Evolutionary conservation across 2,329 filamentous ascomycete genomes (phyloP).

Genomic region (Calonectria crousiana): DNA sequence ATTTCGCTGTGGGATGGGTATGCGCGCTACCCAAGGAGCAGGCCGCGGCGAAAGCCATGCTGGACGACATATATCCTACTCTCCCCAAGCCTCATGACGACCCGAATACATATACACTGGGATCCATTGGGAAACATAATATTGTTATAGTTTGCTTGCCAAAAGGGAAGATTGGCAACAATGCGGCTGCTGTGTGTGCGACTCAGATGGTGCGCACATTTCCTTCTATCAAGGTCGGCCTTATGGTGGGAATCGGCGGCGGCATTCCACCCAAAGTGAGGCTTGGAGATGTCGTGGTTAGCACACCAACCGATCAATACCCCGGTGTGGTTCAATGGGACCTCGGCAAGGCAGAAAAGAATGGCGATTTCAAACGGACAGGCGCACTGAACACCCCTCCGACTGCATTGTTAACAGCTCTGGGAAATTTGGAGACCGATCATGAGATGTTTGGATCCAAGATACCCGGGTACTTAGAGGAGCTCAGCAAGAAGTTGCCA

Average conservation of each 20-base stretch:
- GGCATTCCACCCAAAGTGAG: neutral
- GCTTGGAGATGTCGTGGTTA: neutral
- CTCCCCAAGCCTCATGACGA: neutral
- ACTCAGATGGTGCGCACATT: neutral
- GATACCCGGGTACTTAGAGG: conserved; percentile 2
- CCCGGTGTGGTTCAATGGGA: neutral
- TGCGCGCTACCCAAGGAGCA: neutral
- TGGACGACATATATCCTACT: neutral
- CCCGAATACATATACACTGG: neutral
- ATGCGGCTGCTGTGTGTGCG: neutral
- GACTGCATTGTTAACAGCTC: neutral
- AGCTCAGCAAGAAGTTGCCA: neutral
- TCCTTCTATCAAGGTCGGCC: neutral
- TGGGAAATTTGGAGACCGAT: neutral
- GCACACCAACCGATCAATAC: neutral
- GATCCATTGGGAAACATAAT: neutral
- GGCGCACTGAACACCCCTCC: neutral
- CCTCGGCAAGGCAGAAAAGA: neutral
- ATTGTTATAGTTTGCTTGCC: neutral
- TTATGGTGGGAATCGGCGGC: neutral
- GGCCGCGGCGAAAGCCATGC: neutral
- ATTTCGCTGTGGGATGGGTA: neutral
- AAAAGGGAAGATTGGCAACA: neutral
- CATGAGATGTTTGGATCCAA: neutral
- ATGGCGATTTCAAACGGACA: neutral